Evolutionary conservation across 352 stramenopile species (phyloP).

Genomic region (Phytophthora boehmeriae): DNA sequence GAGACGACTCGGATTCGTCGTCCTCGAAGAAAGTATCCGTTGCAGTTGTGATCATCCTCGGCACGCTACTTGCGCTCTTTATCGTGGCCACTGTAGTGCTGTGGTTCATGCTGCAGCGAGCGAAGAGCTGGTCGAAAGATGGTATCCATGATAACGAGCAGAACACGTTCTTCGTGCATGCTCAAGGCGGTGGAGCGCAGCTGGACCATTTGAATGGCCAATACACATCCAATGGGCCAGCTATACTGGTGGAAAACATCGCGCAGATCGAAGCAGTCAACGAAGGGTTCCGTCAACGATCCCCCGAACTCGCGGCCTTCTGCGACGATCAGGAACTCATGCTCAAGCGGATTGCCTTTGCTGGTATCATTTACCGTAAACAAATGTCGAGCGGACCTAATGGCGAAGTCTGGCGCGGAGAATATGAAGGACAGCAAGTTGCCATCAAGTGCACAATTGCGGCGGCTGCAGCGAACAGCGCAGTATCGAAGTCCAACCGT

Average conservation of each 20-base stretch:
- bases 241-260: slow-evolving; percentile 22
- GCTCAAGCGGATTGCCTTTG: slow-evolving; percentile 44
- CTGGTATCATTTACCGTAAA: slow-evolving; percentile 33
- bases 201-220: slow-evolving; percentile 14
- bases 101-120: slow-evolving; percentile 25
- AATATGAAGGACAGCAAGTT: slow-evolving; percentile 52
- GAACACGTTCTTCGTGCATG: slow-evolving; percentile 36
- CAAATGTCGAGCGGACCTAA: slow-evolving; percentile 33
- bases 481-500: slow-evolving; percentile 12
- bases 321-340: slow-evolving; percentile 44
- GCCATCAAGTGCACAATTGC: slow-evolving; percentile 56
- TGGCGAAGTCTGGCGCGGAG: slow-evolving; percentile 67
- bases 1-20: slow-evolving; percentile 8
- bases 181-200: slow-evolving; percentile 5
- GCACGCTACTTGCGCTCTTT: slow-evolving; percentile 24
- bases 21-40: slow-evolving; percentile 22
- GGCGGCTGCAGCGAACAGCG: slow-evolving; percentile 14
- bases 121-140: slow-evolving; percentile 25
- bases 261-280: slow-evolving; percentile 44
- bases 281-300: slow-evolving; percentile 36
- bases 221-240: slow-evolving; percentile 25
- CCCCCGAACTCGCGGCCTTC: slow-evolving; percentile 35
- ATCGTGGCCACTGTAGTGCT: slow-evolving; percentile 25
- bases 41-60: slow-evolving; percentile 25
- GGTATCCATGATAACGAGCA: slow-evolving; percentile 30